phyloP scores from a whole-genome alignment of 352 stramenopile genomes.

The Phytophthora cactorum region DNA sequence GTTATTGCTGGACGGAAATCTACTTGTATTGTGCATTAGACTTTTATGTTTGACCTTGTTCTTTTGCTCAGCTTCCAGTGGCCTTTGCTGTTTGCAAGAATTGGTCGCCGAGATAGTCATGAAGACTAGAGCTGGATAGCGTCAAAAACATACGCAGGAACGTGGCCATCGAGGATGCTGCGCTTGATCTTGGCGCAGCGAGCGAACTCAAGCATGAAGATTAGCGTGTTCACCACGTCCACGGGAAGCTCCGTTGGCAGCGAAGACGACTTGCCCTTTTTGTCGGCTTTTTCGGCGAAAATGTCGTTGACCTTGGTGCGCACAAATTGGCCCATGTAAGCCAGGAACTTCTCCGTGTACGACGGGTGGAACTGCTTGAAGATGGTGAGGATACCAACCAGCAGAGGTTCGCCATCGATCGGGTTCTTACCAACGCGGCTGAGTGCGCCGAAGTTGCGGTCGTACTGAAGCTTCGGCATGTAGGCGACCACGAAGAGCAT shows the following conservation, averaged over 20 bases:
- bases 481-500: constrained; percentile 94
- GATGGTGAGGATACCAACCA: constrained; percentile 92
- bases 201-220: constrained; percentile 91
- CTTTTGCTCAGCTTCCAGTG: constrained; percentile 8
- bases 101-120: not conserved
- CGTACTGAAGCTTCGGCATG: constrained; percentile 94
- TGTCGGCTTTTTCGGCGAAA: constrained; percentile 60
- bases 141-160: constrained; percentile 91
- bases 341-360: constrained; percentile 93
- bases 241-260: constrained; percentile 65
- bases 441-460: constrained; percentile 91
- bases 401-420: constrained; percentile 92
- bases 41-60: constrained; percentile 16
- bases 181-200: constrained; percentile 86
- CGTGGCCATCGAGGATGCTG: constrained; percentile 80
- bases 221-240: constrained; percentile 87
- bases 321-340: constrained; percentile 94
- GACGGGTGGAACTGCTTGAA: constrained; percentile 96
- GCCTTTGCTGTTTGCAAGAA: constrained; percentile 5
- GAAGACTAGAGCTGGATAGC: constrained; percentile 73
- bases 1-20: constrained; percentile 1
- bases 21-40: constrained; percentile 22
- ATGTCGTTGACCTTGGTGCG: constrained; percentile 89
- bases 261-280: constrained; percentile 49
- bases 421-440: constrained; percentile 90